Evolutionary conservation across 1,139 yeast genomes (phyloP).

Genomic region (Lodderomyces orthopsilosis): DNA sequence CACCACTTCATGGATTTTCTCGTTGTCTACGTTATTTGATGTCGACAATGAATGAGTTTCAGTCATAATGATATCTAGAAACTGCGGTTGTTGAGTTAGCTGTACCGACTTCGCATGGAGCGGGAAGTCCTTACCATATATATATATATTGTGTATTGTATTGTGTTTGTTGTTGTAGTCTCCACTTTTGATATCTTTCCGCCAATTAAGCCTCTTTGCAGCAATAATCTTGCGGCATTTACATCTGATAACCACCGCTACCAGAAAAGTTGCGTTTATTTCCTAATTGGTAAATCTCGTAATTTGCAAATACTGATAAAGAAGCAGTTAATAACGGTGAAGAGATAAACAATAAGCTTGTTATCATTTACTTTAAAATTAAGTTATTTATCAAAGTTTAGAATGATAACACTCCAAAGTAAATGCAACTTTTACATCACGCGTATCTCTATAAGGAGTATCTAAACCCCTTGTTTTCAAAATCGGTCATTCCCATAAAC

Average conservation of each 20-base stretch:
- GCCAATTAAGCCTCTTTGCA: not conserved
- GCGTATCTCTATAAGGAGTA: conserved; percentile 13
- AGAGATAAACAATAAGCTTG: no score
- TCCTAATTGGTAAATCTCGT: not conserved
- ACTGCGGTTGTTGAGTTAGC: no score
- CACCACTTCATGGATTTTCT: not conserved
- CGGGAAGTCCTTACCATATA: not conserved
- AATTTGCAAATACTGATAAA: no score
- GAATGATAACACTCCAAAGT: not conserved
- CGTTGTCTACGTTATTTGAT: not conserved
- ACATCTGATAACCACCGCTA: not conserved
- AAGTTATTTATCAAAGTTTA: no score
- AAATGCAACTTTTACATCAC: not conserved
- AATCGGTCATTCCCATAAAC: conserved; percentile 32
- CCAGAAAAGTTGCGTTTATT: not conserved
- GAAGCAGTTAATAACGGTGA: no score
- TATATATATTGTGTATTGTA: not conserved
- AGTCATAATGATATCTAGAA: not conserved
- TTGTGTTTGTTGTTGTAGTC: not conserved
- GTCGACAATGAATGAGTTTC: not conserved
- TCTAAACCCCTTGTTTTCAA: conserved; percentile 30
- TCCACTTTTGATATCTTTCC: not conserved
- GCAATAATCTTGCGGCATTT: not conserved
- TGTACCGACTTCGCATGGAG: no score
- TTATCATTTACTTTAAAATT: no score